phyloP scores from a whole-genome alignment of 2,329 filamentous ascomycete genomes.

The Zasmidium cellare region DNA sequence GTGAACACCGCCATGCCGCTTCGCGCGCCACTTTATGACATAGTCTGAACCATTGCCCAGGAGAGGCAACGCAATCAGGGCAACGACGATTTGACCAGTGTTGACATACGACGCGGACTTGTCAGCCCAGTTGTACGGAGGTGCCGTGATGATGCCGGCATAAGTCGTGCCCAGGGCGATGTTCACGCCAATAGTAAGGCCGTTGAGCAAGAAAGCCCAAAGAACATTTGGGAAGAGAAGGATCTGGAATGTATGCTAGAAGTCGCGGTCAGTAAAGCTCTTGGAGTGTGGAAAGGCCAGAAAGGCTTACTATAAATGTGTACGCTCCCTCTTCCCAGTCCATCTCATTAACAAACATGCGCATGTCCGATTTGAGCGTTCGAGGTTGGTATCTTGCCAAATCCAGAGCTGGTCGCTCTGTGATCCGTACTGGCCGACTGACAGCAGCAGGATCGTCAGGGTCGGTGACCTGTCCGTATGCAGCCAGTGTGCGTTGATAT shows the following conservation, averaged over 20 bases:
- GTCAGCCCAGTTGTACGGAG: slow-evolving; percentile 41
- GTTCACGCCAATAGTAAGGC: slow-evolving; percentile 42
- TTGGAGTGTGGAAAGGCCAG: neutral
- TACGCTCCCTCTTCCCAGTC: slow-evolving; percentile 40
- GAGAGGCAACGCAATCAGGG: slow-evolving; percentile 41
- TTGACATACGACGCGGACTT: slow-evolving; percentile 36
- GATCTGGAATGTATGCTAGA: slow-evolving; percentile 23
- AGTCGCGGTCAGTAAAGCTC: neutral
- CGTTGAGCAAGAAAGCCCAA: slow-evolving; percentile 44
- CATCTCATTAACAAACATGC: slow-evolving; percentile 40
- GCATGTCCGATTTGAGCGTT: slow-evolving; percentile 41
- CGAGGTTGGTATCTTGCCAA: slow-evolving; percentile 38
- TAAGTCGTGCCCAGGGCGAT: slow-evolving; percentile 48
- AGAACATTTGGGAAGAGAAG: slow-evolving; percentile 43
- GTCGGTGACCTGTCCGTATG: slow-evolving; percentile 38
- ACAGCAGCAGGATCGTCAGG: slow-evolving; percentile 12
- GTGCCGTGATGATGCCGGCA: slow-evolving; percentile 35
- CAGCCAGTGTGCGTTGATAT: slow-evolving; percentile 39
- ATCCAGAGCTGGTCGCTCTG: slow-evolving; percentile 35
- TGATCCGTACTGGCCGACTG: slow-evolving; percentile 19
- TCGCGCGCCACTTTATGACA: slow-evolving; percentile 38
- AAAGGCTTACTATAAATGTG: slow-evolving; percentile 25
- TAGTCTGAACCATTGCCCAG: slow-evolving; percentile 43
- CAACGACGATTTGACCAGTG: slow-evolving; percentile 42
- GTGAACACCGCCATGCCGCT: slow-evolving; percentile 42